phyloP scores from a whole-genome alignment of 768 basidiomycete species.

The Naganishia kalamii region DNA sequence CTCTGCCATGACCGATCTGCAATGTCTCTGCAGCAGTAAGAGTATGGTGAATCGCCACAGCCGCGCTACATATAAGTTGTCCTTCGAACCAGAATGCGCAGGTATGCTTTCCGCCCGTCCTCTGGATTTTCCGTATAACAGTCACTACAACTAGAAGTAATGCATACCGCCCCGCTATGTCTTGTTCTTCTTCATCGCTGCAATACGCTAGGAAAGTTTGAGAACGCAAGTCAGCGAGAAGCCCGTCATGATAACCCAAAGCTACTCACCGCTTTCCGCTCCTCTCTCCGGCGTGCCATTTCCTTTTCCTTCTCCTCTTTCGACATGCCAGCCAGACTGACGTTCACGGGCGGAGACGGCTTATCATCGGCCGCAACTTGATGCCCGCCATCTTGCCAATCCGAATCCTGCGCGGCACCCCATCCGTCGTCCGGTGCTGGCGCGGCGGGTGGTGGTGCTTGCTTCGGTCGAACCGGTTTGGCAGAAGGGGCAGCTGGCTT shows the following conservation, averaged over 20 bases:
- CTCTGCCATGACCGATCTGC: too few relatives aligned
- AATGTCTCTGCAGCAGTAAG: too few relatives aligned
- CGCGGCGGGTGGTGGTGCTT: background rate
- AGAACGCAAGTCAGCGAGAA: constrained; percentile 51
- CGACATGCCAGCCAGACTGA: constrained; percentile 54
- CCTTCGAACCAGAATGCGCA: too few relatives aligned
- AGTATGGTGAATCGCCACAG: too few relatives aligned
- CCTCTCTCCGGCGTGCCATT: constrained; percentile 84
- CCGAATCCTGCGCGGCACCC: background rate
- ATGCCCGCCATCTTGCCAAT: background rate
- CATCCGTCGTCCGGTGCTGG: background rate
- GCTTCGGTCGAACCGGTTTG: background rate
- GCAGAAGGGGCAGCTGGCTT: background rate
- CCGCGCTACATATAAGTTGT: too few relatives aligned
- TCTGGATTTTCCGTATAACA: too few relatives aligned
- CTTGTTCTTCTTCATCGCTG: constrained; percentile 46
- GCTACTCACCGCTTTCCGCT: constrained; percentile 68
- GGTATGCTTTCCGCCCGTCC: background rate
- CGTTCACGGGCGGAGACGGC: constrained; percentile 29
- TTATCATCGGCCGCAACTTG: background rate
- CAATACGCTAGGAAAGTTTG: constrained; percentile 34
- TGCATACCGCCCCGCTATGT: constrained; percentile 16
- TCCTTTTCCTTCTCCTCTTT: constrained; percentile 94
- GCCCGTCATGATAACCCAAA: background rate
- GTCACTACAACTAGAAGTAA: background rate